Evolutionary conservation across 106 monocot species (phyloP).

Genomic region (Iris macrosiphon): DNA sequence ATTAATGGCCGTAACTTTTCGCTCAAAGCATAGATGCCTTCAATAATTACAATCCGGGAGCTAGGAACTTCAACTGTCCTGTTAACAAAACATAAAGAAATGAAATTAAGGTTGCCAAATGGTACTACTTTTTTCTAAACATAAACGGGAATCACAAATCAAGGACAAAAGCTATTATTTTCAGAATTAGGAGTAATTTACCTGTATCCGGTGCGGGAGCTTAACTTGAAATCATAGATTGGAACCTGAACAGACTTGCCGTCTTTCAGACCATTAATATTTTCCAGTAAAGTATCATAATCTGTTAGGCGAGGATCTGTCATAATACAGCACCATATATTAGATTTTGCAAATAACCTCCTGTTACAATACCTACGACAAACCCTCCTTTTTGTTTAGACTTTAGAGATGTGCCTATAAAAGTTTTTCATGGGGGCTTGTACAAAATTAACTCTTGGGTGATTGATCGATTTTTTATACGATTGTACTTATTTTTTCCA

Average conservation of each 20-base stretch:
- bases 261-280: constrained; percentile 18
- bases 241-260: constrained; percentile 26
- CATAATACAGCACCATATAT: not conserved
- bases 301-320: constrained; percentile 30
- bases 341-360: constrained; percentile 2
- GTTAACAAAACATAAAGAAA: constrained; percentile 10
- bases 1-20: constrained; percentile 72
- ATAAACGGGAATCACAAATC: too few species aligned
- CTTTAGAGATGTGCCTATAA: too few species aligned
- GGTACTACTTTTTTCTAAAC: too few species aligned
- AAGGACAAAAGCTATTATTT: not conserved
- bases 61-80: constrained; percentile 88
- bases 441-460: too few species aligned
- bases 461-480: too few species aligned
- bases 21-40: constrained; percentile 96
- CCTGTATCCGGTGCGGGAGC: constrained; percentile 22
- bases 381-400: too few species aligned
- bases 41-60: constrained; percentile 88
- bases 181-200: constrained; percentile 4
- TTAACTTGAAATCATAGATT: constrained; percentile 29
- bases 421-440: too few species aligned
- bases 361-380: too few species aligned
- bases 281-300: constrained; percentile 28
- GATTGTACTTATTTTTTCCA: too few species aligned
- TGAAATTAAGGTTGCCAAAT: not conserved